Evolutionary conservation across 805 yeast species (phyloP).

Genomic region (Candida khao-thaluensis): DNA sequence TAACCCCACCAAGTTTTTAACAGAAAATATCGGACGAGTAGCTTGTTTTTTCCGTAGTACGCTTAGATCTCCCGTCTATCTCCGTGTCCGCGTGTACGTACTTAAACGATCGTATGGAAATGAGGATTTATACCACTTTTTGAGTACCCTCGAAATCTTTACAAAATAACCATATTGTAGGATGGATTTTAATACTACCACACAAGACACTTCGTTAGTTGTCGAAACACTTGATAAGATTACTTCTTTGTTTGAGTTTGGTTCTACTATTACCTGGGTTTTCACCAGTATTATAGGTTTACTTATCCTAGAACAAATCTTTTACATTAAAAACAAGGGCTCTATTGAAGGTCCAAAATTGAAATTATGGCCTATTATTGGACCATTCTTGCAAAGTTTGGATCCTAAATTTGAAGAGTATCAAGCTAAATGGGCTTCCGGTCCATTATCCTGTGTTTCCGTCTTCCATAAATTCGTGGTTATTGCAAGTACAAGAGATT

Average conservation of each 20-base stretch:
- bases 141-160: not conserved
- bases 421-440: conserved; percentile 89
- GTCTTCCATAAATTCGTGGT: conserved; percentile 98
- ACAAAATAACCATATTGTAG: conserved; percentile 1
- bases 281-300: conserved; percentile 47
- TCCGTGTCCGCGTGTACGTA: not conserved
- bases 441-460: conserved; percentile 93
- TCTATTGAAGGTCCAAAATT: conserved; percentile 84
- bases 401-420: conserved; percentile 96
- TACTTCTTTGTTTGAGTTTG: not conserved
- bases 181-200: conserved; percentile 6
- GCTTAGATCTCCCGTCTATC: too few species aligned
- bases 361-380: conserved; percentile 93
- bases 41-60: too few species aligned
- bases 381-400: conserved; percentile 90
- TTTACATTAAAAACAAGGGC: conserved; percentile 80
- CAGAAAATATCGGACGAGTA: too few species aligned
- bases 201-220: not conserved
- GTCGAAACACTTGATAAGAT: not conserved
- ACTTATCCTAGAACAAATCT: conserved; percentile 69
- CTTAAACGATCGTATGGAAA: conserved; percentile 5
- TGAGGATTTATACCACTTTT: conserved; percentile 1
- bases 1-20: too few species aligned
- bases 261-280: conserved; percentile 40
- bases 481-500: conserved; percentile 83